Conservation (phyloP, 2,329 filamentous ascomycete genomes). For the Beauveria sp. region DNA sequence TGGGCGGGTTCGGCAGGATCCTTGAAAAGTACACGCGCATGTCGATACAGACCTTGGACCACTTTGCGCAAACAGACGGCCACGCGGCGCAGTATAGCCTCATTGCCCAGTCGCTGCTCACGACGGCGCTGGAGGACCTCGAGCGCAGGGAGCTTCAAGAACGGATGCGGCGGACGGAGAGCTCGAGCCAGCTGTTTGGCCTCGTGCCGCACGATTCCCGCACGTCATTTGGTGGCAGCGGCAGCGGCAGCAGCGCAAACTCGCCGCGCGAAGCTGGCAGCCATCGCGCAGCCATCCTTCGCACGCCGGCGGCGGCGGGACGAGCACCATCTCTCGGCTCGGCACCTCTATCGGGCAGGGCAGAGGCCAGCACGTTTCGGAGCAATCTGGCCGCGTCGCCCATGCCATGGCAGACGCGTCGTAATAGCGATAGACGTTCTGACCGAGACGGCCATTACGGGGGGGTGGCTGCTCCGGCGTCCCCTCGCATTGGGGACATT, state of each 20-base stretch:
- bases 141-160: constrained; percentile 41
- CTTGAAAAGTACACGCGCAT: constrained; percentile 42
- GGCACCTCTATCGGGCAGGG: background rate
- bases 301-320: background rate
- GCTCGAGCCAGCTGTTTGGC: constrained; percentile 44
- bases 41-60: constrained; percentile 40
- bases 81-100: constrained; percentile 46
- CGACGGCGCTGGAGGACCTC: constrained; percentile 37
- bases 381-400: background rate
- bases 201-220: constrained; percentile 29
- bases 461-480: constrained; percentile 21
- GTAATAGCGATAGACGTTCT: background rate
- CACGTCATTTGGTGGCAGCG: background rate
- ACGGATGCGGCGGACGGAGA: constrained; percentile 39
- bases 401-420: background rate
- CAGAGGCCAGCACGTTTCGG: background rate
- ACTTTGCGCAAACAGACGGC: constrained; percentile 40
- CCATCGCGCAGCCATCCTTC: background rate
- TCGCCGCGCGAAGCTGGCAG: background rate
- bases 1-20: constrained; percentile 44
- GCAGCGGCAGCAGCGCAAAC: background rate
- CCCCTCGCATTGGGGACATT: constrained; percentile 27
- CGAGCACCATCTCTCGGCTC: background rate
- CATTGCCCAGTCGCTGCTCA: constrained; percentile 43
- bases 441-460: constrained; percentile 13